Percentiles rank a stretch among this genome's conserved stretches.
Conservation (phyloP, 2,329 filamentous ascomycete genomes). For the Metarhizium rileyi region DNA sequence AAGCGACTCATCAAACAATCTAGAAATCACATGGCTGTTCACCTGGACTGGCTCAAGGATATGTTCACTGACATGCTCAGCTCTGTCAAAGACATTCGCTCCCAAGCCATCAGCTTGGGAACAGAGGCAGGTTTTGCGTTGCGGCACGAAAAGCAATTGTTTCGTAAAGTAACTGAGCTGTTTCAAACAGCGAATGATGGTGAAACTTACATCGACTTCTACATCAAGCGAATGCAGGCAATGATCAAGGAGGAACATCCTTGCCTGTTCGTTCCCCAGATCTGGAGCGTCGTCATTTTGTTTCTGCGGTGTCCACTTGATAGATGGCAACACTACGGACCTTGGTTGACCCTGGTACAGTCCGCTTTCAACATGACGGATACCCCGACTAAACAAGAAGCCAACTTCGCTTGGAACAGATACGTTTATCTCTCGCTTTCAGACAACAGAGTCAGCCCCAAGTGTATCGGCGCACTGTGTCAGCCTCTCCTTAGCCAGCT, state of each 20-base stretch:
- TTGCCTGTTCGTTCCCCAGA: slow-evolving; percentile 60
- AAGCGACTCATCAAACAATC: slow-evolving; percentile 65
- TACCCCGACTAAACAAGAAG: slow-evolving; percentile 58
- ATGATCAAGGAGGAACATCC: slow-evolving; percentile 54
- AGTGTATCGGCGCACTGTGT: slow-evolving; percentile 36
- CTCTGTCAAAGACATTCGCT: slow-evolving; percentile 64
- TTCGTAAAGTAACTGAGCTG: slow-evolving; percentile 56
- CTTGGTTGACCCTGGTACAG: slow-evolving; percentile 73
- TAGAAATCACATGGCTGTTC: slow-evolving; percentile 57
- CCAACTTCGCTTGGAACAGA: slow-evolving; percentile 78
- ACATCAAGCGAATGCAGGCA: slow-evolving; percentile 54
- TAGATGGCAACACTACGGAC: slow-evolving; percentile 63
- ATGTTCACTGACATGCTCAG: slow-evolving; percentile 76
- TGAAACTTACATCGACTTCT: slow-evolving; percentile 58
- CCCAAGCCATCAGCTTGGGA: slow-evolving; percentile 64
- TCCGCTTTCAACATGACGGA: slow-evolving; percentile 77
- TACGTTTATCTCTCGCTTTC: slow-evolving; percentile 66
- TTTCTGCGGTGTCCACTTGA: slow-evolving; percentile 58
- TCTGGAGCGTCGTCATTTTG: slow-evolving; percentile 78
- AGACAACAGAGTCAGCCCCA: slow-evolving; percentile 44
- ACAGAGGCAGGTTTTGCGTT: slow-evolving; percentile 59
- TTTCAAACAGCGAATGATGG: slow-evolving; percentile 41
- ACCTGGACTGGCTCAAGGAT: slow-evolving; percentile 72
- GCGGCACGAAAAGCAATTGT: slow-evolving; percentile 58
- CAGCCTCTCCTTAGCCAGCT: slow-evolving; percentile 62